Evolutionary conservation across 768 basidiomycete species (phyloP).

Genomic region (Tubosaeta brunneosetosa): DNA sequence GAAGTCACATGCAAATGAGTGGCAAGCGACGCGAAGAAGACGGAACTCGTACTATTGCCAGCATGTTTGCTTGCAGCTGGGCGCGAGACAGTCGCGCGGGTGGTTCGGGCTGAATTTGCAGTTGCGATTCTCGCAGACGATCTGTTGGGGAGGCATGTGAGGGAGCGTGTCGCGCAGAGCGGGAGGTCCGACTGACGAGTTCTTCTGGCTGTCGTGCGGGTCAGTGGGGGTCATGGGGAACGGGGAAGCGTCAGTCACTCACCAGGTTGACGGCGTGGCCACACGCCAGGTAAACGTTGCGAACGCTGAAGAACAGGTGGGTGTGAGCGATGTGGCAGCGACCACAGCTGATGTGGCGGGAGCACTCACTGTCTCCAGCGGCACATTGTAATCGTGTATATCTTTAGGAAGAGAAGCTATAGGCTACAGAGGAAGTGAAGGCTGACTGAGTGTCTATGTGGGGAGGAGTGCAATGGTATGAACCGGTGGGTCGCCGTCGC

Average conservation of each 20-base stretch:
- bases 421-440: slow-evolving; percentile 4
- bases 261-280: slow-evolving; percentile 45
- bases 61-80: slow-evolving; percentile 41
- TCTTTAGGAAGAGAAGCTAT: background rate
- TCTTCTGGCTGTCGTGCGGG: slow-evolving; percentile 33
- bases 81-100: slow-evolving; percentile 38
- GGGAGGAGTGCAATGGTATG: slow-evolving; percentile 6
- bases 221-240: slow-evolving; percentile 8
- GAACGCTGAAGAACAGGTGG: slow-evolving; percentile 32
- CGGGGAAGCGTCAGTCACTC: slow-evolving; percentile 9
- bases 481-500: slow-evolving; percentile 9
- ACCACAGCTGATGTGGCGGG: background rate
- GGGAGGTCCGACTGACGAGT: slow-evolving; percentile 21
- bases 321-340: slow-evolving; percentile 1
- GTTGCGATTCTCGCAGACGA: slow-evolving; percentile 39
- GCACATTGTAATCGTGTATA: slow-evolving; percentile 39
- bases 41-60: slow-evolving; percentile 42
- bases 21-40: slow-evolving; percentile 7
- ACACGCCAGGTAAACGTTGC: slow-evolving; percentile 46
- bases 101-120: slow-evolving; percentile 58
- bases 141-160: slow-evolving; percentile 30
- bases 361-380: slow-evolving; percentile 48
- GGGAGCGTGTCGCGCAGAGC: background rate
- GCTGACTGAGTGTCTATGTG: background rate
- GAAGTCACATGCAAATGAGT: slow-evolving; percentile 1